Evolutionary conservation across 768 basidiomycete species (phyloP).

Genomic region (Boletales sp.): DNA sequence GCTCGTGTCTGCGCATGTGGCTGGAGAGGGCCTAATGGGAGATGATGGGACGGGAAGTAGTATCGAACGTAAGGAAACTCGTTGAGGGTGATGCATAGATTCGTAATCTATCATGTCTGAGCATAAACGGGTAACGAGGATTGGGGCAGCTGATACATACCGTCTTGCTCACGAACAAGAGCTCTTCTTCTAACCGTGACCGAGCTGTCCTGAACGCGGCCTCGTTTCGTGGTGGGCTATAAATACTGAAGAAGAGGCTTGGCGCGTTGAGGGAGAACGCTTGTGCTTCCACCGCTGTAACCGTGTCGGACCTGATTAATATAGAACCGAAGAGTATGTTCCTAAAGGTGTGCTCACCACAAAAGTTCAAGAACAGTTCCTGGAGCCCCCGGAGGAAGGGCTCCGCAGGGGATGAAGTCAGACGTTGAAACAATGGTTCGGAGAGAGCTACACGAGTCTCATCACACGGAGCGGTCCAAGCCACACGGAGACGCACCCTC

Average conservation of each 20-base stretch:
- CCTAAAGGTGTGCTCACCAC: constrained; percentile 56
- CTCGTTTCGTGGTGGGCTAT: constrained; percentile 76
- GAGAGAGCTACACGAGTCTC: constrained; percentile 52
- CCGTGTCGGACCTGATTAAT: constrained; percentile 5
- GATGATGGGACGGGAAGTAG: constrained; percentile 79
- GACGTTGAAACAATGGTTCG: constrained; percentile 70
- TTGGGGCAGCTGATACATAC: constrained; percentile 32
- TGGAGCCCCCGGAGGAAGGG: constrained; percentile 72
- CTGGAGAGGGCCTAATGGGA: constrained; percentile 80
- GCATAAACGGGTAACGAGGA: constrained; percentile 1
- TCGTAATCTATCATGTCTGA: constrained; percentile 60
- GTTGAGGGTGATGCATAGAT: constrained; percentile 84
- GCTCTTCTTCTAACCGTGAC: constrained; percentile 81
- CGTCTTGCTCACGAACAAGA: constrained; percentile 69
- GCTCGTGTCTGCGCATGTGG: constrained; percentile 61
- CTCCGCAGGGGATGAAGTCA: constrained; percentile 74
- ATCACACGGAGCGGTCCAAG: background rate
- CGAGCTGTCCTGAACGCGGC: constrained; percentile 63
- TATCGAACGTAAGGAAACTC: constrained; percentile 94
- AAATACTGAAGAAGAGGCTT: constrained; percentile 82
- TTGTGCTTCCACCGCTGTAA: constrained; percentile 78
- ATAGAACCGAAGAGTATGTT: background rate
- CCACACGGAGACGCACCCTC: constrained; percentile 56
- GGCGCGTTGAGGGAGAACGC: constrained; percentile 79
- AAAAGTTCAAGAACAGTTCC: constrained; percentile 91